A percentile compares a stretch with the other conserved stretches of the same genome.
phyloP scores from a whole-genome alignment of 2,329 filamentous ascomycete genomes.

The Coniella lustricola region DNA sequence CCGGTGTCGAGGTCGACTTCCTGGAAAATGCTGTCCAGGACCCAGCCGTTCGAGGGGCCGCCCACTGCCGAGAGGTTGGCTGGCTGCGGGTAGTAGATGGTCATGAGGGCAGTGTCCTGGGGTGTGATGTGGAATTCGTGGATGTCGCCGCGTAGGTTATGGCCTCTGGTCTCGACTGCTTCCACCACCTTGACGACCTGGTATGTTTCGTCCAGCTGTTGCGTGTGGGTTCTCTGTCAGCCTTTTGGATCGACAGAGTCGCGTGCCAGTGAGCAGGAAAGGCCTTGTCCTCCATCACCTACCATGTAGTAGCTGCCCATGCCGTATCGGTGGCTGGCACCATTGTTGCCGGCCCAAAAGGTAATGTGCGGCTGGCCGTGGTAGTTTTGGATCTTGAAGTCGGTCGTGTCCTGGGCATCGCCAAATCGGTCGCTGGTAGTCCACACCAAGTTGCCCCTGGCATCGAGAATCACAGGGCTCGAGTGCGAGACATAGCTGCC shows the following conservation, averaged over 20 bases:
- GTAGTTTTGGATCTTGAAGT: constrained; percentile 24
- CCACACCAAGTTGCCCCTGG: constrained; percentile 22
- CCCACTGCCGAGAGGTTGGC: constrained; percentile 25
- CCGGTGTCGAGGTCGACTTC: constrained; percentile 31
- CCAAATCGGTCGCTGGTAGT: constrained; percentile 18
- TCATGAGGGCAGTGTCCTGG: constrained; percentile 34
- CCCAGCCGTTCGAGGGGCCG: constrained; percentile 24
- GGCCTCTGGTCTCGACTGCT: constrained; percentile 21
- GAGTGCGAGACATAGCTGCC: constrained; percentile 12
- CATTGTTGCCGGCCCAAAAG: constrained; percentile 25
- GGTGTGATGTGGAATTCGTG: constrained; percentile 37
- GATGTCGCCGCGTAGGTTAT: constrained; percentile 28
- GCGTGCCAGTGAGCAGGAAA: no score
- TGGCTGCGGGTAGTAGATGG: constrained; percentile 31
- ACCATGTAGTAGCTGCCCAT: constrained; percentile 15
- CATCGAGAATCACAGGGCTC: constrained; percentile 21
- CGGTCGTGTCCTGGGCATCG: constrained; percentile 14
- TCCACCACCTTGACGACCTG: constrained; percentile 16
- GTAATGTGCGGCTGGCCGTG: constrained; percentile 26
- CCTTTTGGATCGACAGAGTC: no score
- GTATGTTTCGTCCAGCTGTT: constrained; percentile 14
- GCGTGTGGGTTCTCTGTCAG: no score
- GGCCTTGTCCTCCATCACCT: no score
- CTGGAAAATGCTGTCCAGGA: constrained; percentile 33
- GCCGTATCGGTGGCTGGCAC: constrained; percentile 11